Evolutionary conservation across 306 rosid species (phyloP), one percentile per base, ranked within the genome.

Genomic region (Sicyos edulis): DNA sequence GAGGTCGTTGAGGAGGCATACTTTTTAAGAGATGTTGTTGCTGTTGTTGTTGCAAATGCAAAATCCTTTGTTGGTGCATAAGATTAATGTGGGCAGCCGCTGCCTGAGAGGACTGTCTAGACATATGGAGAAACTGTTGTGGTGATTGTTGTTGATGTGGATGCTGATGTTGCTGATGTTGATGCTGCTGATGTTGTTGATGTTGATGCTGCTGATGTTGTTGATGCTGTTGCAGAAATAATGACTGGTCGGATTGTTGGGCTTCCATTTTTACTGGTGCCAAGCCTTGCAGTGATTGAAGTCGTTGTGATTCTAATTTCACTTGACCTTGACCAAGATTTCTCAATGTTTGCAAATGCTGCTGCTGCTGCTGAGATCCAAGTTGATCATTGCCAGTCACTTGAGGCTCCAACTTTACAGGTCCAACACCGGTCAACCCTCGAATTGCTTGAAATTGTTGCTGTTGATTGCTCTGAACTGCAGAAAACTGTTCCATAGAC

Each of bases 1-100:
- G 96, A 64, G 93, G 45, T 47, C 96, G 83, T 74, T 88, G 98
- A 77, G 85, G 93, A 83, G 98, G 98, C 85, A 92, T 87, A 74
- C 84, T 77, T 76, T 90, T 90, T 76, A 92, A 76, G 64, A 92
- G 84, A 74, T 89, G 97, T n/a, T 91, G 97, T 61, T 92, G 97
- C 0, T 90, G 96, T 54, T 88, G 97, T 50, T 92, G 97, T 54
- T 92, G 98, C 16, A 90, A 24, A 77, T 92, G 98, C 58, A 90
- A 61, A 47, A 84, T 57, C 77, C 96, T 87, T 76, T 92, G 98
- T 11, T 92, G 96, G 34, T 91, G 85, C 88, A 92, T 65, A 54
- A 86, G 80, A 80, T 86, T 92, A 10, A 92, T 85, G 77, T 92
- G 98, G 72, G 98, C 96, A 58, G 92, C 96, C 47, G 97, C 82